A percentile compares a stretch with the other conserved stretches of the same genome.
Evolutionary conservation across 2,329 filamentous ascomycete genomes (phyloP).

Genomic region (Ceratocystis cacaofunesta): DNA sequence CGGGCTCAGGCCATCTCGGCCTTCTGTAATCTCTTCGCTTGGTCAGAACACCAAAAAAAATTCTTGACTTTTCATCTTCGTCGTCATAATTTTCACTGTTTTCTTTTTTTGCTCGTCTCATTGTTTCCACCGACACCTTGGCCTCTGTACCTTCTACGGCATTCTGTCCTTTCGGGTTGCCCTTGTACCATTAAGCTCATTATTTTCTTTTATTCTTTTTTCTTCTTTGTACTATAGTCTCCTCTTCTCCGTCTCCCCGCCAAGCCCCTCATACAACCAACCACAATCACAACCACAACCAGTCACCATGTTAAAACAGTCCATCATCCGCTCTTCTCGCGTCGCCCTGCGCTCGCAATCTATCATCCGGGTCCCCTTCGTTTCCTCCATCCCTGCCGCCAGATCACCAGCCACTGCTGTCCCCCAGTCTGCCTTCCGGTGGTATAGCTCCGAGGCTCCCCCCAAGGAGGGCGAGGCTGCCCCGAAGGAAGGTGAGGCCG

Average conservation of each 20-base stretch:
- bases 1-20: neutral
- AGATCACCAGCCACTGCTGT: neutral
- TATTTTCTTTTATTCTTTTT: neutral
- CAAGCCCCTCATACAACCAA: neutral
- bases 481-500: constrained; percentile 20
- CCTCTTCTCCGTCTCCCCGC: neutral
- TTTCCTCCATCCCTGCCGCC: neutral
- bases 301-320: constrained; percentile 12
- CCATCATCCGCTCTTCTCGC: constrained; percentile 13
- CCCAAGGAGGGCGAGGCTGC: constrained; percentile 21
- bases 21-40: neutral
- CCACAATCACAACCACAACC: neutral
- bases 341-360: constrained; percentile 10
- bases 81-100: neutral
- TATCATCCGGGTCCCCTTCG: constrained; percentile 10
- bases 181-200: neutral
- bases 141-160: neutral
- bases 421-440: constrained; percentile 8
- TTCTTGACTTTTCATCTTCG: neutral
- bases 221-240: neutral
- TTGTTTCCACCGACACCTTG: neutral
- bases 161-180: neutral
- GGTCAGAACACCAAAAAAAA: neutral
- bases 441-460: constrained; percentile 17
- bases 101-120: neutral